Conservation (phyloP, 805 yeast species). For the Sungouiozyma intestinalis region DNA sequence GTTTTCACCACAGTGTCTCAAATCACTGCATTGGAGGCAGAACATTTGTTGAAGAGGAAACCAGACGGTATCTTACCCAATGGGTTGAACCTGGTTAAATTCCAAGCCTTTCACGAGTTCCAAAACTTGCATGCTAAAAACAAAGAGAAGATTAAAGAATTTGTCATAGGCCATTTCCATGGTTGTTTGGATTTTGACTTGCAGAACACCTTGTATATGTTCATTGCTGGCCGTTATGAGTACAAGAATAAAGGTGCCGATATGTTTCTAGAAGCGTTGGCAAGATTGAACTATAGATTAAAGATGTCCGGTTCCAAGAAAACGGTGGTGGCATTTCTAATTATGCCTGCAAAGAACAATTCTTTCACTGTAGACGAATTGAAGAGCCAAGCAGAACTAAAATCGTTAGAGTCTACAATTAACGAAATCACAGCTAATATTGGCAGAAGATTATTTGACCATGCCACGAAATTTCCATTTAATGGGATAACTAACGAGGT, state of each 20-base stretch:
- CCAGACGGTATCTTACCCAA: constrained; percentile 98
- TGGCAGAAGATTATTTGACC: constrained; percentile 81
- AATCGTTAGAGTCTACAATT: constrained; percentile 80
- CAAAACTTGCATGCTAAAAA: constrained; percentile 89
- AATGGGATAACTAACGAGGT: constrained; percentile 47
- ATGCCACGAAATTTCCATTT: constrained; percentile 61
- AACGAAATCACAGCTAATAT: constrained; percentile 77
- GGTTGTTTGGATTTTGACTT: constrained; percentile 93
- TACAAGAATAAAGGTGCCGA: constrained; percentile 95
- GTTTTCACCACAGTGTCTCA: constrained; percentile 96
- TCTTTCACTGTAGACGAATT: constrained; percentile 93
- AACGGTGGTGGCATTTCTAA: constrained; percentile 93
- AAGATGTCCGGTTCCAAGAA: constrained; percentile 74
- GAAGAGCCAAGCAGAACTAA: constrained; percentile 92
- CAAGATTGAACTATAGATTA: constrained; percentile 80
- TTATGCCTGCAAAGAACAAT: constrained; percentile 95
- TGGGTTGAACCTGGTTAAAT: constrained; percentile 90
- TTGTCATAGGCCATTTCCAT: constrained; percentile 92
- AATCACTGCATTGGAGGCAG: constrained; percentile 93
- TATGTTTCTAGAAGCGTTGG: constrained; percentile 84
- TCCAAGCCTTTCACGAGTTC: constrained; percentile 95
- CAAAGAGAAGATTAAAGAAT: constrained; percentile 88
- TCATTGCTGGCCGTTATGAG: constrained; percentile 96
- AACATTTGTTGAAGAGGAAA: constrained; percentile 83
- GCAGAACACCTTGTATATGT: constrained; percentile 87